Percentiles rank a stretch among this genome's conserved stretches.
These are phyloP conservation scores for Boletus subparvulus DNA, from an alignment of 768 basidiomycete genomes.

Conservation along the genomic window DNA sequence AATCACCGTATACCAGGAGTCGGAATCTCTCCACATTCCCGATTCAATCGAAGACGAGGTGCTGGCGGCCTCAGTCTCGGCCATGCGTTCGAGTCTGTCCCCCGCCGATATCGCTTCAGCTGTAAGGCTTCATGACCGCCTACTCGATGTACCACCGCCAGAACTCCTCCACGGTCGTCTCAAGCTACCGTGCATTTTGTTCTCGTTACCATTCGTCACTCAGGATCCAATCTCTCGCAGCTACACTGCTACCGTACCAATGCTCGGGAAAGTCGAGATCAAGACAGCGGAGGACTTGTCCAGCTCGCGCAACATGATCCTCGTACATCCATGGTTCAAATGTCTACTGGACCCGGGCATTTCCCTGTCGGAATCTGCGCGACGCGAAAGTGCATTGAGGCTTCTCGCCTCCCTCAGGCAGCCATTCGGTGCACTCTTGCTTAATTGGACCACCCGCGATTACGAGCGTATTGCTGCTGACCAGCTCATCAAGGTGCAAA, in stretches of 20 bases:
- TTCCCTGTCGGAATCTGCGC: not conserved
- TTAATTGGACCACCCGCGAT: not conserved
- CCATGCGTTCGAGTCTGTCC: not conserved
- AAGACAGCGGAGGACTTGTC: slow-evolving; percentile 2
- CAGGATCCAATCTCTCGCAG: not conserved
- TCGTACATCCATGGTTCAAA: slow-evolving; percentile 19
- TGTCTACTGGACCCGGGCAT: not conserved
- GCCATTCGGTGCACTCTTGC: slow-evolving; percentile 18
- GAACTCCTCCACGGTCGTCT: slow-evolving; percentile 13
- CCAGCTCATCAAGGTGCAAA: not conserved
- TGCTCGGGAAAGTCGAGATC: slow-evolving; percentile 10
- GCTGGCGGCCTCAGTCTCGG: not conserved
- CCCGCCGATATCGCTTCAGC: not conserved
- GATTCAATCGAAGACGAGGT: not conserved
- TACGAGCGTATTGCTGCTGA: slow-evolving; percentile 16
- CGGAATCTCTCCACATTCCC: slow-evolving; percentile 3
- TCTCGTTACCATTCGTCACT: not conserved
- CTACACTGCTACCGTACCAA: not conserved
- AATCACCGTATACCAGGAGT: slow-evolving; percentile 11
- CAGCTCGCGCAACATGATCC: slow-evolving; percentile 2
- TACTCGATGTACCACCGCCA: slow-evolving; percentile 4
- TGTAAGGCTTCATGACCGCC: slow-evolving; percentile 3
- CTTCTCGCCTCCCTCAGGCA: slow-evolving; percentile 7
- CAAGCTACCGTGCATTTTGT: slow-evolving; percentile 11
- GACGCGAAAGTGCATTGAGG: not conserved